These are phyloP conservation scores for Sicyos edulis DNA, from an alignment of 306 rosid species.

Conservation along the genomic window DNA sequence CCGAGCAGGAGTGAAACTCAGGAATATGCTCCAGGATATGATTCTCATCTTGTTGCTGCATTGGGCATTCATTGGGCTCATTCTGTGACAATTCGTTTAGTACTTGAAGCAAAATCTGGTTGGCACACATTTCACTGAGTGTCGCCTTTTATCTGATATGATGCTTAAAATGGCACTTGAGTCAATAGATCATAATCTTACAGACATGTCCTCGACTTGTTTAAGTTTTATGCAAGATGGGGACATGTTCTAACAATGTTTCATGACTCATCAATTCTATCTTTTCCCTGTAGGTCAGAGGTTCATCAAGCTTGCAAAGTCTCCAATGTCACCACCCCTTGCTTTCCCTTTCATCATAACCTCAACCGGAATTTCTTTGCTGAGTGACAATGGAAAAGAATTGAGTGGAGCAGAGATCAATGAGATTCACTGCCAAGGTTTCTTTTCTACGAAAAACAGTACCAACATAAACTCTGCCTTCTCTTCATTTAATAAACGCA, in stretches of 20 bases:
- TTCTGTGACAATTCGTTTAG: slow-evolving; percentile 86
- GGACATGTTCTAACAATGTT: slow-evolving; percentile 11
- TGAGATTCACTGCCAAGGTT: slow-evolving; percentile 75
- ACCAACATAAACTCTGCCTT: slow-evolving; percentile 1
- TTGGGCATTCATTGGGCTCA: slow-evolving; percentile 97
- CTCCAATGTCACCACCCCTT: slow-evolving; percentile 76
- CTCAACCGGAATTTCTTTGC: slow-evolving; percentile 59
- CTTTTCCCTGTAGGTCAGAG: slow-evolving; percentile 47
- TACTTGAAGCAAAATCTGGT: slow-evolving; percentile 87
- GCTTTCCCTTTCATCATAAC: slow-evolving; percentile 70
- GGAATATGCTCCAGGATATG: slow-evolving; percentile 38
- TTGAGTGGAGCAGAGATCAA: slow-evolving; percentile 58
- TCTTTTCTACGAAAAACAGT: slow-evolving; percentile 30
- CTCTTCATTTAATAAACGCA: not conserved
- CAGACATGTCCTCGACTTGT: not conserved
- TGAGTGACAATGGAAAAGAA: slow-evolving; percentile 55
- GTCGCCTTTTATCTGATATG: not conserved
- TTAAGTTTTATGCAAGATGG: not conserved
- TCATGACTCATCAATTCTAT: not conserved
- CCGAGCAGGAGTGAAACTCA: slow-evolving; percentile 27
- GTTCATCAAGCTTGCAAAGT: slow-evolving; percentile 75
- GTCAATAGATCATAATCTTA: not conserved
- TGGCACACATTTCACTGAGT: slow-evolving; percentile 9
- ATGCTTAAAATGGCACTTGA: not conserved
- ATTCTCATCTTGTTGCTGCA: slow-evolving; percentile 90